Evolutionary conservation across 305 asterid species (phyloP).

Genomic region (Andrographis paniculata): DNA sequence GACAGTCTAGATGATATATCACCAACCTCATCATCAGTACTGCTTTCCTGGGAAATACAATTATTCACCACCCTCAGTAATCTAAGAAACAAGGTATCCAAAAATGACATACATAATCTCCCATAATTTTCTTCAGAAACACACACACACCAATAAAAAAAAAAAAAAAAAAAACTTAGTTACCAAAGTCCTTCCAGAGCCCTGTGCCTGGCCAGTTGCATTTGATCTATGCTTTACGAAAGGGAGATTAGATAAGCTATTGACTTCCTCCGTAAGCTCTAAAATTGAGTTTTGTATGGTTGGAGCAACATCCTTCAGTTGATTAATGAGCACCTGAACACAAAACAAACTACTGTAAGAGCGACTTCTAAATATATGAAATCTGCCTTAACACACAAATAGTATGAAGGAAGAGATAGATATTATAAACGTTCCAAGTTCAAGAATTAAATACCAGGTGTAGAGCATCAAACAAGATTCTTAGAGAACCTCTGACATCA

Average conservation of each 20-base stretch:
- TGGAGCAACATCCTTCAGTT: conserved; percentile 94
- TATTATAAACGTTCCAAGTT: not conserved
- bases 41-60: conserved; percentile 45
- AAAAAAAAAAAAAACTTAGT: not conserved
- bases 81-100: too few species aligned
- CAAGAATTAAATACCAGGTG: too few species aligned
- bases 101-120: conserved; percentile 8
- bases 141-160: too few species aligned
- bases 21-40: conserved; percentile 60
- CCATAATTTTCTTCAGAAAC: conserved; percentile 11
- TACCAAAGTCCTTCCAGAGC: conserved; percentile 54
- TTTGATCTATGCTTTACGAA: conserved; percentile 41
- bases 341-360: conserved; percentile 15
- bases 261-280: conserved; percentile 83
- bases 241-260: conserved; percentile 53
- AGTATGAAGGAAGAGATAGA: conserved; percentile 7
- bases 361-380: conserved; percentile 7
- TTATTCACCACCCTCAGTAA: too few species aligned
- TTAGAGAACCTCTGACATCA: too few species aligned
- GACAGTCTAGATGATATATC: conserved; percentile 74
- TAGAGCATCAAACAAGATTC: too few species aligned
- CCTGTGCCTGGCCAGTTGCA: conserved; percentile 45
- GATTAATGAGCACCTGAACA: conserved; percentile 87
- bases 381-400: conserved; percentile 17
- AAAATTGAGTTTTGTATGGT: conserved; percentile 79